Conservation (phyloP, 306 rosid genomes). For the Fragaria nilgerrensis region DNA sequence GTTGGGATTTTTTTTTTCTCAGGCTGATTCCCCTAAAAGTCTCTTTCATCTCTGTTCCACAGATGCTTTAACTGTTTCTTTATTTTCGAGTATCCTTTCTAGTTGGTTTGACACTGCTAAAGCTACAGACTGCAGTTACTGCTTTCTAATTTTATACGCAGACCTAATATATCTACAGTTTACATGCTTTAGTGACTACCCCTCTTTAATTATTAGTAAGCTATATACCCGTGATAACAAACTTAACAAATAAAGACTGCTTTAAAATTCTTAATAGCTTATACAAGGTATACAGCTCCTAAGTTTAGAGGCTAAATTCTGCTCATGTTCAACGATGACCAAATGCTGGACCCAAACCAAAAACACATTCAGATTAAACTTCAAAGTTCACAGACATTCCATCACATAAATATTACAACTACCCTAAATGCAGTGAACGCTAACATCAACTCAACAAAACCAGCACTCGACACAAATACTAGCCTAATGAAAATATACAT, state of each 20-base stretch:
- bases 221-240: not conserved
- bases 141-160: not conserved
- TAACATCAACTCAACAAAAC: not conserved
- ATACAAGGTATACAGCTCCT: not conserved
- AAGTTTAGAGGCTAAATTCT: not conserved
- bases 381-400: not conserved
- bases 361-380: not conserved
- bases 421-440: not conserved
- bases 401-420: not conserved
- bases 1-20: not conserved
- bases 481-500: conserved; percentile 3
- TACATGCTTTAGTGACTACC: not conserved
- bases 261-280: no score
- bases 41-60: not conserved
- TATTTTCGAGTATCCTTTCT: not conserved
- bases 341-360: not conserved
- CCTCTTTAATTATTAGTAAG: not conserved
- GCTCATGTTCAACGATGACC: not conserved
- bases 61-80: not conserved
- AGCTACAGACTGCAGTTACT: not conserved
- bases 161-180: not conserved
- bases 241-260: no score
- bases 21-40: not conserved
- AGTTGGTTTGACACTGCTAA: not conserved
- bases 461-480: not conserved